Conservation (phyloP, 495 filamentous ascomycete species). For the Daldinia childiae region DNA sequence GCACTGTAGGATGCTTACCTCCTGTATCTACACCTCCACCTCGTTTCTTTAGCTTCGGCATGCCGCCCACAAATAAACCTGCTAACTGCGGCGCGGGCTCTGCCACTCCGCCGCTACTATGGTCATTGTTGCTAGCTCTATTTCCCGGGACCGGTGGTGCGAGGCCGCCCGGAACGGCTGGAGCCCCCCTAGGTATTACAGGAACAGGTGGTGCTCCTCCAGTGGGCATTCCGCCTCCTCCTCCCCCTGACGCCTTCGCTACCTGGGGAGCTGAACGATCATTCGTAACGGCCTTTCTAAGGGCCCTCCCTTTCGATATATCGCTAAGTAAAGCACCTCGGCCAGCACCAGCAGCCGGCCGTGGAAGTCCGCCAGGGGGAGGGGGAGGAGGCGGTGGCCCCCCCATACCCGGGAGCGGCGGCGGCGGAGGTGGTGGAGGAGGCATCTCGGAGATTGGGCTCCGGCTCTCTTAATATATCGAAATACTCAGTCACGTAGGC, state of each 20-base stretch:
- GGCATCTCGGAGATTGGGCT: conserved; percentile 58
- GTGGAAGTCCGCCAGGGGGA: conserved; percentile 57
- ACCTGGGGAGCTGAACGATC: conserved; percentile 89
- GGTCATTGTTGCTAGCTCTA: conserved; percentile 79
- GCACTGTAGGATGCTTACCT: conserved; percentile 52
- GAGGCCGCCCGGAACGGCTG: conserved; percentile 61
- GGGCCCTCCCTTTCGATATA: conserved; percentile 80
- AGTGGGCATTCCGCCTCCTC: conserved; percentile 61
- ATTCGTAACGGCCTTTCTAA: conserved; percentile 93
- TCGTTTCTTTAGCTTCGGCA: conserved; percentile 91
- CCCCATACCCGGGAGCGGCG: conserved; percentile 66
- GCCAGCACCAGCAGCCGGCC: conserved; percentile 42
- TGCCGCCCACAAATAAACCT: conserved; percentile 91
- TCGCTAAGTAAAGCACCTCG: conserved; percentile 83
- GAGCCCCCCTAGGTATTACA: conserved; percentile 62
- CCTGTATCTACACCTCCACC: conserved; percentile 89
- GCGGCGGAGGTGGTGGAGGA: conserved; percentile 74
- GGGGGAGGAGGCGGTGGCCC: conserved; percentile 76
- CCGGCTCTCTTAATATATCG: conserved; percentile 2
- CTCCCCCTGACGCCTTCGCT: conserved; percentile 62
- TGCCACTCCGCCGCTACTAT: conserved; percentile 53
- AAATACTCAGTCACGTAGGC: not conserved
- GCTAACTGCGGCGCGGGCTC: conserved; percentile 81
- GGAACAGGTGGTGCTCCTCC: conserved; percentile 86
- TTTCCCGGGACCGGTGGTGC: conserved; percentile 80